These are phyloP conservation scores for Trichophaea hybrida DNA, from an alignment of 2,329 filamentous ascomycete genomes.

Conservation along the genomic window DNA sequence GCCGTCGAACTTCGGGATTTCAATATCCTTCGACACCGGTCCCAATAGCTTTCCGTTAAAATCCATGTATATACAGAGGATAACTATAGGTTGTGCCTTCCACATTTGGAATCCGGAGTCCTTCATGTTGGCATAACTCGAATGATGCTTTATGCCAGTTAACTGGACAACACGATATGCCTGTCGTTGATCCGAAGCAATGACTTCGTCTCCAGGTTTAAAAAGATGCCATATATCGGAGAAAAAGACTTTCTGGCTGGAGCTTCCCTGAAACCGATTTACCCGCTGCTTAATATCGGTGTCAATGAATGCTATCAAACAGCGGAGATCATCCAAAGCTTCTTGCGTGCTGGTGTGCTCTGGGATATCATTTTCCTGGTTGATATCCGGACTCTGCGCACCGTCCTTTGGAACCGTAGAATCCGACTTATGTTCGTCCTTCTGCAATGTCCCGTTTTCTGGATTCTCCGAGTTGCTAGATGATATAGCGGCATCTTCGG, in stretches of 20 bases:
- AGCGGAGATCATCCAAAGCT: slow-evolving; percentile 13
- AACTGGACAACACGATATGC: slow-evolving; percentile 26
- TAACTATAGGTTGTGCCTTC: background rate
- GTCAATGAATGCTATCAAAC: slow-evolving; percentile 23
- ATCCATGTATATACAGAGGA: slow-evolving; percentile 1
- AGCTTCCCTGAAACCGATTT: slow-evolving; percentile 9
- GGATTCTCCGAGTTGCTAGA: too few species aligned
- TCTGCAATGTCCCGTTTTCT: too few species aligned
- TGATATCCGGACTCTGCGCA: too few species aligned
- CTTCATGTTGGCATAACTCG: background rate
- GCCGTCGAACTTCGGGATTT: slow-evolving; percentile 6
- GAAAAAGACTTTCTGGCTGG: slow-evolving; percentile 21
- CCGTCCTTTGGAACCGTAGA: too few species aligned
- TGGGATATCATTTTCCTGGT: too few species aligned
- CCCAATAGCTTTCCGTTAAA: slow-evolving; percentile 3
- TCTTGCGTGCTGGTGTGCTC: too few species aligned
- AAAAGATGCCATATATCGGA: slow-evolving; percentile 29
- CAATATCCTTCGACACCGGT: background rate
- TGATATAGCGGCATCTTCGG: background rate
- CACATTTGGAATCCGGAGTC: background rate
- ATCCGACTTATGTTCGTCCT: too few species aligned
- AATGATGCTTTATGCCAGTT: background rate
- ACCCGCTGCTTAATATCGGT: slow-evolving; percentile 1
- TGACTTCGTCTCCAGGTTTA: slow-evolving; percentile 25
- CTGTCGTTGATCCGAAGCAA: slow-evolving; percentile 20